Conservation (phyloP, 768 basidiomycete species). For the Suillus weaverae region DNA sequence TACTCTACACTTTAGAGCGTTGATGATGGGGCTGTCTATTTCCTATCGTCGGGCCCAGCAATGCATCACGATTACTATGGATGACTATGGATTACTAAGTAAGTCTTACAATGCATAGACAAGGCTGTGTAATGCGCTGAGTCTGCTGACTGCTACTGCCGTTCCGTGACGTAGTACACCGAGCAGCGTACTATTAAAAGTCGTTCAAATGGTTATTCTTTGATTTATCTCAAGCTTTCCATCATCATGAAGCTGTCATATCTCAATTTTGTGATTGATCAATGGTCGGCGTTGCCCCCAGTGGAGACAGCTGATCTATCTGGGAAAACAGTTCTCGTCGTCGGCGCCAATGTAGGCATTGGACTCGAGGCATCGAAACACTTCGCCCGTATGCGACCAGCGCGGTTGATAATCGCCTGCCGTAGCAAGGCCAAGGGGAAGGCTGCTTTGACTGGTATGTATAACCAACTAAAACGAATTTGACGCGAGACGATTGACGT, state of each 20-base stretch:
- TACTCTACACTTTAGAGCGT: too few species aligned
- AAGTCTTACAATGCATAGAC: not conserved
- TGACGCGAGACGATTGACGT: not conserved
- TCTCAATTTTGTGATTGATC: conserved; percentile 12
- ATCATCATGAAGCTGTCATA: conserved; percentile 13
- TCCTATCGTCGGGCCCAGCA: too few species aligned
- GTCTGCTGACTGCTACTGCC: not conserved
- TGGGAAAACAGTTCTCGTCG: conserved; percentile 32
- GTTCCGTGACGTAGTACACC: not conserved
- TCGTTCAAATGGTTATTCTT: not conserved
- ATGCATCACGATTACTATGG: not conserved
- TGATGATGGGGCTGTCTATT: too few species aligned
- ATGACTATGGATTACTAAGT: not conserved
- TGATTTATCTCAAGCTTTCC: not conserved
- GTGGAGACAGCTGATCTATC: conserved; percentile 23
- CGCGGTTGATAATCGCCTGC: conserved; percentile 29
- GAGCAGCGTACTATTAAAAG: not conserved
- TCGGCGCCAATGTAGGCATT: conserved; percentile 35
- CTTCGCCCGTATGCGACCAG: conserved; percentile 31
- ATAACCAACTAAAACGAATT: not conserved
- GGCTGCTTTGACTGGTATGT: conserved; percentile 23
- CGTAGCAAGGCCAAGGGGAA: conserved; percentile 27
- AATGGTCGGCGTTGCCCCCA: conserved; percentile 20
- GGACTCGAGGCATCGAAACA: conserved; percentile 34
- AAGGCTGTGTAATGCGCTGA: not conserved